Evolutionary conservation across 768 basidiomycete genomes (phyloP).

Genomic region (Panaeolus papilionaceus): DNA sequence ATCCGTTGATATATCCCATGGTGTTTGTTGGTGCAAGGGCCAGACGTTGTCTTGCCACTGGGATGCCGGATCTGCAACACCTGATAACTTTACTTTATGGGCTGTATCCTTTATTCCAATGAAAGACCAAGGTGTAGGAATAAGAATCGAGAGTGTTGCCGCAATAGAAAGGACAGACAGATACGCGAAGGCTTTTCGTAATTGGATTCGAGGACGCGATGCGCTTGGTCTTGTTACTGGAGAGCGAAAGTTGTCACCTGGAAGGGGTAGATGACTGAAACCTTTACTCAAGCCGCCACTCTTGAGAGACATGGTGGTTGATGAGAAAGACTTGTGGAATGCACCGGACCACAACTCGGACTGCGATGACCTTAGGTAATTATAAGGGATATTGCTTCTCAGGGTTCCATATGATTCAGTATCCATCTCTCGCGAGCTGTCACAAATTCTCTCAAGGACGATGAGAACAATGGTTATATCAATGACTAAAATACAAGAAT

Average conservation of each 20-base stretch:
- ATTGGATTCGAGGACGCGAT: not conserved
- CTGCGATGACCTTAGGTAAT: slow-evolving; percentile 4
- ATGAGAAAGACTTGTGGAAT: not conserved
- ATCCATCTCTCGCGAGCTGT: not conserved
- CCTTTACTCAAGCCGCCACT: not conserved
- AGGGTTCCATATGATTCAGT: not conserved
- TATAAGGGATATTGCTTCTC: slow-evolving; percentile 1
- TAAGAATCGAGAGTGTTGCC: slow-evolving; percentile 38
- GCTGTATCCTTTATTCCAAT: slow-evolving; percentile 25
- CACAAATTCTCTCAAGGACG: not conserved
- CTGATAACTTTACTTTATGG: slow-evolving; percentile 25
- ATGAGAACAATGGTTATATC: not conserved
- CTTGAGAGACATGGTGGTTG: slow-evolving; percentile 12
- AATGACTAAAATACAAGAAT: not conserved
- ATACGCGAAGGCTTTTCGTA: not conserved
- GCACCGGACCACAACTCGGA: not conserved
- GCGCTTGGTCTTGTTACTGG: not conserved
- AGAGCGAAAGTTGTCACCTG: not conserved
- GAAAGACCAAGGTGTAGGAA: slow-evolving; percentile 42
- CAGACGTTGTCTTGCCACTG: slow-evolving; percentile 61
- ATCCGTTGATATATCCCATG: slow-evolving; percentile 82
- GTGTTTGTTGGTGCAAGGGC: slow-evolving; percentile 63
- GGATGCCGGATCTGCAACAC: slow-evolving; percentile 36
- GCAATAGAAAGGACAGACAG: slow-evolving; percentile 33
- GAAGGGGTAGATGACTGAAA: not conserved